Evolutionary conservation across 2,329 filamentous ascomycete species (phyloP), one percentile per base, ranked within the genome.

Genomic region (Xylariaceae sp.): DNA sequence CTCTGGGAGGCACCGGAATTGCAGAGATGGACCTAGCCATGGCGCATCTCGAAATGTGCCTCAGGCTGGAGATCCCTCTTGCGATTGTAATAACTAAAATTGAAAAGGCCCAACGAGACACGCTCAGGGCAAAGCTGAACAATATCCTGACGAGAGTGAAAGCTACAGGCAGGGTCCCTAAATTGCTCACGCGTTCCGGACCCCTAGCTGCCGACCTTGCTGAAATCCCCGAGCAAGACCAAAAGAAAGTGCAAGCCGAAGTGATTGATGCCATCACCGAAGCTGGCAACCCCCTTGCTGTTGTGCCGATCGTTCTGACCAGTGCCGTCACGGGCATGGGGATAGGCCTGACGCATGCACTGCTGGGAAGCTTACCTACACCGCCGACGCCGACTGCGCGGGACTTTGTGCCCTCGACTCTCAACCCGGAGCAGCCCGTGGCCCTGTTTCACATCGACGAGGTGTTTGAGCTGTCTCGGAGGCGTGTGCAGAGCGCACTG

Each of bases 371-470:
- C 39, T 69, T 98, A 28, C 89, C 89, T 0, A 70, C 90, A 15
- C 82, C 83, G 5, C 64, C 70, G 2, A 53, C 61, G 1, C 73
- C 73, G 6, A 75, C 71, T 2, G 57, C 72, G 1, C 66, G 67
- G 34, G 75, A 80, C 49, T 76, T 71, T 44, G 63, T 73, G n/a
- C 73, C 73, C 1, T 65, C 66, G 29, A 67, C 67, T 2, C 55
- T 78, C 37, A 78, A 79, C 41, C 76, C 77, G 1, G 71, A 79
- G 42, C 72, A 76, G 39, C 76, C 79, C 2, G 67, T 68, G 4
- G 76, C 76, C 23, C 65, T 96, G 2, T 97, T 97, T 55, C 85
- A 96, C 55, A 76, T 97, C 16, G 90, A 97, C 57, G 90, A 96
- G 51, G 80, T 88, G 1, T 97, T 94, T 60, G 85, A 76, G 41